These are phyloP conservation scores for Termitomyces sp. DNA, from an alignment of 768 basidiomycete species.

Conservation along the genomic window DNA sequence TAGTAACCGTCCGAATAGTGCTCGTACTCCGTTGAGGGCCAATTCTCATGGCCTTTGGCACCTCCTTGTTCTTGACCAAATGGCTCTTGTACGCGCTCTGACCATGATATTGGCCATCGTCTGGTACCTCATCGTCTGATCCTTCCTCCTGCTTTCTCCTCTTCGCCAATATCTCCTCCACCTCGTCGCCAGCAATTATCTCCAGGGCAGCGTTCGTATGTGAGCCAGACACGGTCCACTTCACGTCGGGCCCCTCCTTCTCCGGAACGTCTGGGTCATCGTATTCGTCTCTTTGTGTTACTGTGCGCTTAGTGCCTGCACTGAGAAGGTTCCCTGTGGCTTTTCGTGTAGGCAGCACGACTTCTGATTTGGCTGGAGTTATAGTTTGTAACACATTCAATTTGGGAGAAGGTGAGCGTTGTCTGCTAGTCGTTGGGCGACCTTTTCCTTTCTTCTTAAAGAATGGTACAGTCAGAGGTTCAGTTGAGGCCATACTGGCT, in stretches of 20 bases:
- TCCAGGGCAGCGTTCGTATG: constrained; percentile 71
- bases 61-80: constrained; percentile 76
- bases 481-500: constrained; percentile 36
- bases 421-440: constrained; percentile 71
- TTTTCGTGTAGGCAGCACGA: constrained; percentile 76
- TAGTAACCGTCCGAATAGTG: constrained; percentile 92
- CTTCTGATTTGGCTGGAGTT: constrained; percentile 54
- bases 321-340: constrained; percentile 63
- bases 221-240: constrained; percentile 75
- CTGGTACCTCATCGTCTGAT: constrained; percentile 54
- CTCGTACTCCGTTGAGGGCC: constrained; percentile 73
- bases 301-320: constrained; percentile 43
- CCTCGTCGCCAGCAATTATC: constrained; percentile 80
- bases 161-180: constrained; percentile 72
- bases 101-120: constrained; percentile 87
- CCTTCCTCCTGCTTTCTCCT: constrained; percentile 53
- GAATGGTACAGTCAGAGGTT: constrained; percentile 65
- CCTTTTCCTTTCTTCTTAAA: constrained; percentile 82
- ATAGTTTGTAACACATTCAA: constrained; percentile 17
- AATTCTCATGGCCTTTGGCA: constrained; percentile 85
- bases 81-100: constrained; percentile 78
- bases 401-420: constrained; percentile 66
- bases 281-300: constrained; percentile 62
- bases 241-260: constrained; percentile 65
- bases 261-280: constrained; percentile 47